phyloP scores from a whole-genome alignment of 2,329 filamentous ascomycete genomes.

The Pestalotiopsis fici region DNA sequence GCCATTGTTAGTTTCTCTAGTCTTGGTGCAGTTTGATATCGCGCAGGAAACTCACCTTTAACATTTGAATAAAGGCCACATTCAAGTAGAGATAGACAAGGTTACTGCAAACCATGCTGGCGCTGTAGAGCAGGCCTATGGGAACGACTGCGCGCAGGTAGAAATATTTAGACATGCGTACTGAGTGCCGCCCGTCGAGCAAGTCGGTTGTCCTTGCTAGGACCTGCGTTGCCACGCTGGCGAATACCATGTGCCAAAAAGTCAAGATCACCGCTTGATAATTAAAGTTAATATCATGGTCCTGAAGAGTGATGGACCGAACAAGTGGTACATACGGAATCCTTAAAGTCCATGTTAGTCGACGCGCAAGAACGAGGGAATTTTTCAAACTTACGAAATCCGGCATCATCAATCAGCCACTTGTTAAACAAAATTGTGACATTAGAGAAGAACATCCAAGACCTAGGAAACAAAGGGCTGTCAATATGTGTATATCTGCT shows the following conservation, averaged over 20 bases:
- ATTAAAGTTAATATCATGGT: constrained; percentile 4
- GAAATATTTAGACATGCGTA: constrained; percentile 61
- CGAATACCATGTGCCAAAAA: constrained; percentile 69
- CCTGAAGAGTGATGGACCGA: background rate
- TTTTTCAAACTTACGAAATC: constrained; percentile 64
- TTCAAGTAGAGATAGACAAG: constrained; percentile 68
- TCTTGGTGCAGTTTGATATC: too few relatives aligned
- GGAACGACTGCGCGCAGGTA: constrained; percentile 66
- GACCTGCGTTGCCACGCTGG: constrained; percentile 65
- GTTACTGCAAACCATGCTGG: constrained; percentile 67
- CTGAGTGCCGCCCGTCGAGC: constrained; percentile 63
- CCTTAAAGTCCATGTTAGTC: background rate
- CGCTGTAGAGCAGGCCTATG: constrained; percentile 66
- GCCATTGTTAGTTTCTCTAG: background rate
- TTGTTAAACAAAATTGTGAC: constrained; percentile 91
- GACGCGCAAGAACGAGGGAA: background rate
- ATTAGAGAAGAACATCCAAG: constrained; percentile 86
- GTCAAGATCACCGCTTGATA: constrained; percentile 56
- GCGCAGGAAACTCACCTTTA: too few relatives aligned
- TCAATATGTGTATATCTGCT: background rate
- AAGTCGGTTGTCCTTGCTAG: constrained; percentile 64
- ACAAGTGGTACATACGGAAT: background rate
- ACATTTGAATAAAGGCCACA: constrained; percentile 71
- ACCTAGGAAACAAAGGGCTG: constrained; percentile 40
- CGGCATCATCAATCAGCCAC: constrained; percentile 75